Evolutionary conservation across 108 stramenopile species (phyloP), one percentile per base, ranked within the genome.

Genomic region (Schizochytrium sp.): DNA sequence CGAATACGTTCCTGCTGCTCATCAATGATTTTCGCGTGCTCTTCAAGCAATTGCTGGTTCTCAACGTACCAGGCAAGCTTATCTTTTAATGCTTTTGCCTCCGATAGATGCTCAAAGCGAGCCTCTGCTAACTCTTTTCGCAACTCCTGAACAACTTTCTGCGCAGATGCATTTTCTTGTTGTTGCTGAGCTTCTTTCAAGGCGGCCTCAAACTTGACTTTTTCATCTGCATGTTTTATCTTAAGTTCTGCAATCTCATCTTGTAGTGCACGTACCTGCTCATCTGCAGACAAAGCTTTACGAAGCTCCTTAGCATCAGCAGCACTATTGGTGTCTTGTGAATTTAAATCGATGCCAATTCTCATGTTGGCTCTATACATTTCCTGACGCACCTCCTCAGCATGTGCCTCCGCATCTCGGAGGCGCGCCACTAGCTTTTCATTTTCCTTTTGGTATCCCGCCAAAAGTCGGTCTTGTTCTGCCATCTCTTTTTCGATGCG

Each of bases 381-480:
- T 8, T 89, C 60, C 44, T 89, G 46, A 0, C 90, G 53, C 46
- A 89, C 90, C 57, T 90, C 89, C 87, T 90, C 90, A 46, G 89
- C 89, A 19, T 53, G 72, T 46, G 41, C 15, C 40, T 90, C 89
- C 17, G 72, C 90, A 55, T 90, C 56, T 46, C 73, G 58, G 42
- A 89, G 47, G 89, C 60, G 72, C 2, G 87, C 89, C 13, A 90
- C 64, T 3, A 90, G 90, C 89, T 88, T 89, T 87, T 90, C 90
- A 72, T 90, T 90, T n/a, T 90, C 90, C 76, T 90, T 90, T 44
- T 90, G 90, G 72, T 90, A 90, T 17, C 89, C 90, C 46, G 59
- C 56, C 72, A 90, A 76, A 46, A 90, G 72, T 3, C 89, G 88
- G 40, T 90, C 90, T 64, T 90, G 90, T 89, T 90, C 90, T 42